phyloP scores from a whole-genome alignment of 495 filamentous ascomycete species.

The Oidiodendron maius region DNA sequence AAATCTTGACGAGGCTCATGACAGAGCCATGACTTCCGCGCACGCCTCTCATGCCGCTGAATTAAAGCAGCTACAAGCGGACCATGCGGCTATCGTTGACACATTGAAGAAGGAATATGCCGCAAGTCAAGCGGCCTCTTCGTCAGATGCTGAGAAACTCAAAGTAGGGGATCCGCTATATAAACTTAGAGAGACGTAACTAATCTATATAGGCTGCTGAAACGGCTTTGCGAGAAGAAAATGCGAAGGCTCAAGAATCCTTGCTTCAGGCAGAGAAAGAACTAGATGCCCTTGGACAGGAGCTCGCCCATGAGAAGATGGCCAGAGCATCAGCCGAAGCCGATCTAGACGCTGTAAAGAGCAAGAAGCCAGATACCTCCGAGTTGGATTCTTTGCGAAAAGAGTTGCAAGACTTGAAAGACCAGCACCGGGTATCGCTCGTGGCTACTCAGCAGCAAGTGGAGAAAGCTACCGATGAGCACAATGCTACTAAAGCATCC shows the following conservation, averaged over 20 bases:
- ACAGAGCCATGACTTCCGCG: conserved; percentile 22
- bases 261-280: conserved; percentile 35
- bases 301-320: conserved; percentile 49
- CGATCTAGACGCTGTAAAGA: conserved; percentile 45
- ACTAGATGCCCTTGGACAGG: conserved; percentile 35
- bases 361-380: conserved; percentile 45
- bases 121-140: conserved; percentile 5
- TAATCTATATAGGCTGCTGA: conserved; percentile 15
- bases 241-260: conserved; percentile 25
- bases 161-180: conserved; percentile 12
- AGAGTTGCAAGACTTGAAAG: conserved; percentile 28
- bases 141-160: conserved; percentile 9
- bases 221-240: conserved; percentile 9
- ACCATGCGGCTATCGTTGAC: conserved; percentile 35
- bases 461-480: conserved; percentile 20
- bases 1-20: conserved; percentile 32
- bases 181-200: conserved; percentile 8
- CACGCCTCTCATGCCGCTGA: conserved; percentile 33
- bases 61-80: conserved; percentile 39
- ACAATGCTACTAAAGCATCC: conserved; percentile 28
- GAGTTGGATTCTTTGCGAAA: conserved; percentile 36
- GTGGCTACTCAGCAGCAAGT: conserved; percentile 19
- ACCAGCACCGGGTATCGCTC: conserved; percentile 17
- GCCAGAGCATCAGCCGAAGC: conserved; percentile 47
- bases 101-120: conserved; percentile 35